Evolutionary conservation across 306 rosid genomes (phyloP).

Genomic region (Carpinus fangiana): DNA sequence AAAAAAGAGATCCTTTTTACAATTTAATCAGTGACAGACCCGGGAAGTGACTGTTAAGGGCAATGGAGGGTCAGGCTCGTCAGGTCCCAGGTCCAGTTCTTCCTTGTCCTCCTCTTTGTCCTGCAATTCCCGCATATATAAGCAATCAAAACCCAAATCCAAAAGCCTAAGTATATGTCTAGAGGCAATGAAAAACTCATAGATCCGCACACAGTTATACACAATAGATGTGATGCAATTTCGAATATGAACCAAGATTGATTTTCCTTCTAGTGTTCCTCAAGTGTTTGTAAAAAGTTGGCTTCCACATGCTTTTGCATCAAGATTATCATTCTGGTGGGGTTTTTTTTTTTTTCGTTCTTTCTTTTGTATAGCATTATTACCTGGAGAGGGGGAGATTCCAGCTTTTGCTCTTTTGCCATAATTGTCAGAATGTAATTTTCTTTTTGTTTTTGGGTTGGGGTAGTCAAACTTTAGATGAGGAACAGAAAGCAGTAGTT

Average conservation of each 20-base stretch:
- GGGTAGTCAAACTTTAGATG: constrained; percentile 17
- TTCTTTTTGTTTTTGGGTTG: constrained; percentile 22
- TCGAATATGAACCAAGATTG: too few species aligned
- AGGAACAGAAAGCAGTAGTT: too few species aligned
- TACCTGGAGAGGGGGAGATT: constrained; percentile 24
- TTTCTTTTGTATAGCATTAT: too few species aligned
- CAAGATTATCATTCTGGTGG: too few species aligned
- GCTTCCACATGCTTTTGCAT: too few species aligned
- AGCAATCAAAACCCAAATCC: neutral
- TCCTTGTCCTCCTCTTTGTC: constrained; percentile 41
- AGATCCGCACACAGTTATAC: constrained; percentile 6
- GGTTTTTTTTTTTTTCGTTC: too few species aligned
- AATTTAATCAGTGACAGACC: constrained; percentile 38
- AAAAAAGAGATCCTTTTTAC: neutral
- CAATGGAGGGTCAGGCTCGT: constrained; percentile 62
- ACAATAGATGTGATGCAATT: neutral
- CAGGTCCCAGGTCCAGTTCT: constrained; percentile 42
- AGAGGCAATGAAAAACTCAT: constrained; percentile 16
- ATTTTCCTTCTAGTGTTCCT: too few species aligned
- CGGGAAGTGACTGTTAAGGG: constrained; percentile 77
- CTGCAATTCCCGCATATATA: constrained; percentile 46
- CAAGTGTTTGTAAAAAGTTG: too few species aligned
- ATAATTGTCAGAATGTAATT: constrained; percentile 24
- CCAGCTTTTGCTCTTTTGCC: constrained; percentile 51
- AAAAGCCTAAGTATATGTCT: neutral